phyloP scores from a whole-genome alignment of 1,139 yeast species.

The Sugiyamaella novakii region DNA sequence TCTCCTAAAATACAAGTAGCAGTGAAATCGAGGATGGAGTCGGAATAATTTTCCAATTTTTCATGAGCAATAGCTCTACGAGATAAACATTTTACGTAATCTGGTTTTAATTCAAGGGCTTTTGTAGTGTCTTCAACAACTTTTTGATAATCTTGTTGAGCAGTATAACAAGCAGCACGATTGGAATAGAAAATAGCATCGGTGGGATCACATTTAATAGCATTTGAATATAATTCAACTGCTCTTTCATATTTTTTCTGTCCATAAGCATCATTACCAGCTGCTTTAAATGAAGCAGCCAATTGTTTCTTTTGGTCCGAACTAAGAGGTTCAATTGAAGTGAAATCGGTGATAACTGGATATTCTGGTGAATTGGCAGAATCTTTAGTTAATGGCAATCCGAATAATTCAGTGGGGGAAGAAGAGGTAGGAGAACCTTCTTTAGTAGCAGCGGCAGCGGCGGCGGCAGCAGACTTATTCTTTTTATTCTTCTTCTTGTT shows the following conservation, averaged over 20 bases:
- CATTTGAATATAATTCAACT: slow-evolving; percentile 73
- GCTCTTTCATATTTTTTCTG: slow-evolving; percentile 71
- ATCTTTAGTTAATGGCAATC: slow-evolving; percentile 34
- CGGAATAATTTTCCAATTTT: slow-evolving; percentile 70
- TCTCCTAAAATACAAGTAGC: slow-evolving; percentile 52
- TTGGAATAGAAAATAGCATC: slow-evolving; percentile 93
- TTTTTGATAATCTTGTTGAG: slow-evolving; percentile 73
- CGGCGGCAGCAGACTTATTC: slow-evolving; percentile 31
- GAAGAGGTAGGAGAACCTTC: slow-evolving; percentile 11
- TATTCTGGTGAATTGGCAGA: slow-evolving; percentile 34
- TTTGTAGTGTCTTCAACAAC: slow-evolving; percentile 85
- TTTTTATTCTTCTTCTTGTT: slow-evolving; percentile 36
- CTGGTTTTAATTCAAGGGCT: slow-evolving; percentile 84
- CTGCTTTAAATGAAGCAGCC: slow-evolving; percentile 80
- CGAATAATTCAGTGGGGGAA: slow-evolving; percentile 25
- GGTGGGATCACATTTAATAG: slow-evolving; percentile 62
- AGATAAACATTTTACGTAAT: slow-evolving; percentile 82
- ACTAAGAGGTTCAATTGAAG: slow-evolving; percentile 50
- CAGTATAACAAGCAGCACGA: slow-evolving; percentile 93
- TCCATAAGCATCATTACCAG: slow-evolving; percentile 82
- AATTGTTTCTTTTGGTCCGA: slow-evolving; percentile 63
- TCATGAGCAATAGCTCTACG: slow-evolving; percentile 80
- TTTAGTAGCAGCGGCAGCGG: slow-evolving; percentile 7
- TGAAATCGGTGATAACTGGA: slow-evolving; percentile 42
- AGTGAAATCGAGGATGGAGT: slow-evolving; percentile 90